Base-by-base conservation (phyloP, 192 early-diverging fungal genomes). In the Chytriomyces sp. region DNA sequence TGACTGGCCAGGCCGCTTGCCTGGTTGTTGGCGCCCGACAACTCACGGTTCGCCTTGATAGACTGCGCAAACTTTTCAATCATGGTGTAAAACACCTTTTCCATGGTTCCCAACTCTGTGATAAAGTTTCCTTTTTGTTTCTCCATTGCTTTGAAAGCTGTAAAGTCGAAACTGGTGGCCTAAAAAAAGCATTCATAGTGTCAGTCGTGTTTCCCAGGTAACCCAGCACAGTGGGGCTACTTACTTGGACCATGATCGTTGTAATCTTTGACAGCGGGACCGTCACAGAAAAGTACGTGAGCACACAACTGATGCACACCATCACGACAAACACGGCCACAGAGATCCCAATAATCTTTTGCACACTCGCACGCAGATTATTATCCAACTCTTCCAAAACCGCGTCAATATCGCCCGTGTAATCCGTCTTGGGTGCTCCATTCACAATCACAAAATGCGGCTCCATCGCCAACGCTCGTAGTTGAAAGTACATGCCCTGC, bases 161-260 rank as follows among this genome's bases (percentile, higher is more conserved):
- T 11, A 64, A 64, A 35, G 45, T 53, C 67, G 46, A 69, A 69
- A 9, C 43, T 20, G n/a, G 47, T 69, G 10, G 47, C 67, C 67
- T 69, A 46, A 10, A 50, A n/a, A n/a, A n/a, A n/a, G n/a, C n/a
- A 53, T 50, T 69, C 24, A 9, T 26, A 24, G 24, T 64, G 13
- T 11, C 10, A 24, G 18, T 8, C 50, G 50, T 10, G 50, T 18
- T 53, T 53, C 18, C 11, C 62, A 8, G 9, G 13, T 13, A 24
- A 64, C 10, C 9, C 11, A 20, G 26, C 18, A 53, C 18, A 53
- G 7, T 18, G 18, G 50, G 50, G 18, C 50, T 10, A 53, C n/a
- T n/a, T n/a, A 53, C 50, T 18, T 53, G 50, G 7, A 18, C 18
- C 50, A 53, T 53, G 50, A 53, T 53, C 9, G 9, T 53, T 53